Evolutionary conservation across 805 yeast genomes (phyloP), one percentile per base, ranked within the genome.

Genomic region (Teunomyces barrocoloradensis): DNA sequence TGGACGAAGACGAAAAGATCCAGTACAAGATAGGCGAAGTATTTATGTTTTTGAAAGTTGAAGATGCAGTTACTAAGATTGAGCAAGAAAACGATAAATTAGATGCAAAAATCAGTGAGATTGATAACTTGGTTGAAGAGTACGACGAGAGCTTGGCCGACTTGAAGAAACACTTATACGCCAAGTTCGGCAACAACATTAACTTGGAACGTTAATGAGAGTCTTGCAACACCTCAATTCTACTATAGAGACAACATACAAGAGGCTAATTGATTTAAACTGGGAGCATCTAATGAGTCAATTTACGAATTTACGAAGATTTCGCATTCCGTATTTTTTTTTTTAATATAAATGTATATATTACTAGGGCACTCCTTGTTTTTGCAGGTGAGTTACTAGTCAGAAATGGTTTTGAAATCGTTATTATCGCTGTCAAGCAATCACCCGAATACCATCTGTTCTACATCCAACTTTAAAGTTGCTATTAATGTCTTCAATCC

Each of bases 161-260:
- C 25, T 76, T 92, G 58, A 92, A 92, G 69, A 77, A 79, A 29
- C 75, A 74, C n/a, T 72, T 92, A 47, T 94, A 92, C 60, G 89
- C 88, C 13, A 89, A 87, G 64, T 94, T 92, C 61, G 99, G 98
- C 21, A 80, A 80, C 56, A 83, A 89, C 49, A 94, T 92, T 61
- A 91, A 91, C 63, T 71, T 92, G 42, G 99, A 92, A 63, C 72
- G 83, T 46, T 79, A 42, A 28, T 28, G 27, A 25, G 27, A 25
- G 27, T 25, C 7, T n/a, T 37, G 21, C 6, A 33, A 15, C 15
- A 33, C 17, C 7, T 13, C 12, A 33, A 17, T 10, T 17, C 18
- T 13, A 13, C 13, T 35, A 5, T n/a, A 20, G 13, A 20, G 12
- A 35, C 38, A 11, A 35, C 21, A 7, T 11, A 7, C 27, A 25